Base-by-base conservation (phyloP, 768 basidiomycete genomes). In the Pleurotus giganteus region DNA sequence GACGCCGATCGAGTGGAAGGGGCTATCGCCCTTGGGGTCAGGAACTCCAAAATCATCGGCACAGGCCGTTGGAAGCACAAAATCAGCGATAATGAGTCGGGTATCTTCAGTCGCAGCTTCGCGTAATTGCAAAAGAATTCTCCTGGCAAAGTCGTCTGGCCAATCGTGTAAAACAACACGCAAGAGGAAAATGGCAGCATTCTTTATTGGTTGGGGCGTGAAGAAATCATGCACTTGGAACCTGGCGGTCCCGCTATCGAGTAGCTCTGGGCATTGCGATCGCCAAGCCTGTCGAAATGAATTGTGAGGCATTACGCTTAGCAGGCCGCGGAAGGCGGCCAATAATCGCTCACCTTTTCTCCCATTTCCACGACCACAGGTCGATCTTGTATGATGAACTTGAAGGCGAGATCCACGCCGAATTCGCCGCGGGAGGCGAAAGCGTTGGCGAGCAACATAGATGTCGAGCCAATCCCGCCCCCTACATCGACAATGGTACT, bases 201-300 rank as follows among this genome's bases (percentile, higher is more conserved):
- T 60, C 54, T 61, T 66, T 49, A 74, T 63, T 2, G 79, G 79
- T 62, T 91, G 89, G 0, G 82, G 78, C 3, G 74, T 78, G 65
- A 91, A 91, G 65, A 91, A 91, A 69, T 91, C 87, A 61, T 91
- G 89, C 1, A 78, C 78, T 74, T 82, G 79, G 59, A 88, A 85
- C 44, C 66, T 60, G 1, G 78, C 84, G 1, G 76, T 74, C 21
- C 79, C 78, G 8, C 74, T 72, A 23, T 81, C 78, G 9, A 88
- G 71, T 37, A 86, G 67, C 58, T 84, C 77, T 0, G 84, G 82
- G 56, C 77, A 81, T 60, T 83, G 77, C 27, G 69, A 74, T 56
- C 74, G 74, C 87, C 87, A 88, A 1, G 82, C 83, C 73, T 76
- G 55, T 34, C 4, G 11, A 24, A 28, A 47, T 58, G 12, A 45